Evolutionary conservation across 2,329 filamentous ascomycete genomes (phyloP).

Genomic region (Exophiala viscosa): DNA sequence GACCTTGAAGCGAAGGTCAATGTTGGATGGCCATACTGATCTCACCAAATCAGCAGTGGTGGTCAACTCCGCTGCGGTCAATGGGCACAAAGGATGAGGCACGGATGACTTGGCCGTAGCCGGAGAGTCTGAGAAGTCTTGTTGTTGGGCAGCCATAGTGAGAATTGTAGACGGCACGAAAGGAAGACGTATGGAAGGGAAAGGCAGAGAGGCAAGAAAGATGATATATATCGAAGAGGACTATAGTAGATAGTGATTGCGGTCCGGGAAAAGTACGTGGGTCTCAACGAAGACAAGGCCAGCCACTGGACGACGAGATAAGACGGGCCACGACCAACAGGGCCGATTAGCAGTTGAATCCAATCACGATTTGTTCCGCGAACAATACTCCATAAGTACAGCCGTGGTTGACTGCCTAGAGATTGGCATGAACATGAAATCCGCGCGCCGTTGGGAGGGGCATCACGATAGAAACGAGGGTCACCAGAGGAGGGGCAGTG

Average conservation of each 20-base stretch:
- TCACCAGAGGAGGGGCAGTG: background rate
- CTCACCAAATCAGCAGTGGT: constrained; percentile 28
- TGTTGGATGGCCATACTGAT: constrained; percentile 29
- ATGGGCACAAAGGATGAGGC: constrained; percentile 31
- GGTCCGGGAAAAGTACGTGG: background rate
- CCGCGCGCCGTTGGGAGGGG: too few relatives aligned
- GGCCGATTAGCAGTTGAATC: too few relatives aligned
- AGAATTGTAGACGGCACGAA: background rate
- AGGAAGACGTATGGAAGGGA: background rate
- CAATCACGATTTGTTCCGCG: too few relatives aligned
- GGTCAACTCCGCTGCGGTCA: constrained; percentile 31
- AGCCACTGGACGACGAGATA: too few relatives aligned
- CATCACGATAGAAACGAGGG: background rate
- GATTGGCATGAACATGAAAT: too few relatives aligned
- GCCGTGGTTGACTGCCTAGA: too few relatives aligned
- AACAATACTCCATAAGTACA: too few relatives aligned
- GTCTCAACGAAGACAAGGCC: too few relatives aligned
- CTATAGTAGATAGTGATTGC: background rate
- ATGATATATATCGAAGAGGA: background rate
- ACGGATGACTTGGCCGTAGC: constrained; percentile 20
- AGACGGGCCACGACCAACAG: too few relatives aligned
- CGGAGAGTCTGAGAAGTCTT: constrained; percentile 18
- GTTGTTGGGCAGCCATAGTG: constrained; percentile 21
- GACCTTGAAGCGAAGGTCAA: constrained; percentile 56
- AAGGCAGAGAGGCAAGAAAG: background rate